A percentile compares a stretch with the other conserved stretches of the same genome.
phyloP scores from a whole-genome alignment of 768 basidiomycete species.

The Wakefieldia striispora region DNA sequence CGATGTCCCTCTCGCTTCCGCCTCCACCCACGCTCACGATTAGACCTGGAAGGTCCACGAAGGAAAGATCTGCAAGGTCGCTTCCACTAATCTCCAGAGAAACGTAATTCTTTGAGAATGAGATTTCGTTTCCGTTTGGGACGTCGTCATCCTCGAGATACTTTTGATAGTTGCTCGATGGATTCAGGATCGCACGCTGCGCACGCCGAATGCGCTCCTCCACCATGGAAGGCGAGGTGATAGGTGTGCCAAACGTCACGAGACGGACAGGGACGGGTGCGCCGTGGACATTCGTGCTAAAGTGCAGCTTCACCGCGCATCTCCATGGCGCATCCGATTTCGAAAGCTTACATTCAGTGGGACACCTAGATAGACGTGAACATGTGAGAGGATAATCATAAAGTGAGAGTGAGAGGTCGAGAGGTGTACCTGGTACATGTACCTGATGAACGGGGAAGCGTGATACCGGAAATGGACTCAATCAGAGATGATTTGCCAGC shows the following conservation, averaged over 20 bases:
- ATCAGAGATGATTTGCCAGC: conserved; percentile 76
- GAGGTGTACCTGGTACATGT: conserved; percentile 70
- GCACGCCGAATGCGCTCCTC: conserved; percentile 68
- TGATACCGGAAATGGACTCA: conserved; percentile 71
- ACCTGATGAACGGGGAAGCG: conserved; percentile 63
- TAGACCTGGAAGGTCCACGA: conserved; percentile 63
- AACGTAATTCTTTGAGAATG: conserved; percentile 57
- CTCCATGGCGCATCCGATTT: conserved; percentile 43
- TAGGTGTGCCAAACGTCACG: conserved; percentile 45
- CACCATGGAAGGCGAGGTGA: conserved; percentile 50
- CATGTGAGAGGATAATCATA: not conserved
- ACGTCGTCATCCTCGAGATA: conserved; percentile 17
- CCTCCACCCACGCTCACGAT: conserved; percentile 53
- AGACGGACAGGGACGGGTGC: conserved; percentile 38
- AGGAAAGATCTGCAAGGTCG: conserved; percentile 61
- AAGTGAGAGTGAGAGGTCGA: not conserved
- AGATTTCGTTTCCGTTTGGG: conserved; percentile 14
- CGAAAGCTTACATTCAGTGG: conserved; percentile 55
- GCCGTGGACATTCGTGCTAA: conserved; percentile 39
- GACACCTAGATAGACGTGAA: conserved; percentile 40
- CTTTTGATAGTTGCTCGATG: conserved; percentile 25
- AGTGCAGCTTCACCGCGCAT: conserved; percentile 49
- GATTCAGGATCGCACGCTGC: conserved; percentile 65
- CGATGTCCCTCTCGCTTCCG: conserved; percentile 55
- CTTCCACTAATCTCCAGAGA: conserved; percentile 58